Base-by-base conservation (phyloP, 2,329 filamentous ascomycete genomes). In the Diaporthe nobilis region DNA sequence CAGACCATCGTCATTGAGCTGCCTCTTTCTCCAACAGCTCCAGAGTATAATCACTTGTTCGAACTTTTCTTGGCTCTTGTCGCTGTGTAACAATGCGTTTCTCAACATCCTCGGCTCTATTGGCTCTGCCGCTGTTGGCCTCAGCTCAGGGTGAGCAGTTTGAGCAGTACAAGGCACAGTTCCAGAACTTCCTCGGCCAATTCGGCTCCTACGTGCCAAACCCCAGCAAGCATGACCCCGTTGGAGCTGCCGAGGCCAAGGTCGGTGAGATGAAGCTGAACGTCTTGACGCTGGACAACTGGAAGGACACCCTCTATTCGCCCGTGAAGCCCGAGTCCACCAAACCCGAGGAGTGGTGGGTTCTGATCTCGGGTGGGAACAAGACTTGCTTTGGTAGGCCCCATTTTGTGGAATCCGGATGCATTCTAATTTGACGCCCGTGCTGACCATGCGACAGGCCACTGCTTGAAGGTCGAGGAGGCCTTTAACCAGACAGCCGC, bases 301-400 rank as follows among this genome's bases (percentile, higher is more conserved):
- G 94, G 93, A 90, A 92, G 83, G 85, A 92, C 37, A 90, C 92
- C 3, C 86, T 96, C 76, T 92, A 90, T 81, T 86, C 86, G 70
- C 90, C 91, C 42, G 90, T 93, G 75, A 86, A 90, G 77, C 84
- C 90, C 12, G 90, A 85, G 39, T 88, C 90, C 77, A 89, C 90
- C 15, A 88, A 85, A 10, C 92, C 94, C 7, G 92, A 93, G 84
- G 92, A 95, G 85, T 95, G 93, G 93, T 92, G 94, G 88, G 86
- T 96, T 77, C 88, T 94, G 79, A 85, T 95, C 79, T 94, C 92
- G 13, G 94, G 94, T 74, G 88, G 93, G 79, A 95, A 96, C 88
- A 93, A 92, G 86, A 95, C 94, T 44, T 96, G 94, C 86, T 93
- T 89, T 82, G 89, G 90, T 91, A 85, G 75, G 88, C 80, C 76